These are phyloP conservation scores for Esteya vermicola DNA, from an alignment of 2,329 filamentous ascomycete species.

Conservation along the genomic window DNA sequence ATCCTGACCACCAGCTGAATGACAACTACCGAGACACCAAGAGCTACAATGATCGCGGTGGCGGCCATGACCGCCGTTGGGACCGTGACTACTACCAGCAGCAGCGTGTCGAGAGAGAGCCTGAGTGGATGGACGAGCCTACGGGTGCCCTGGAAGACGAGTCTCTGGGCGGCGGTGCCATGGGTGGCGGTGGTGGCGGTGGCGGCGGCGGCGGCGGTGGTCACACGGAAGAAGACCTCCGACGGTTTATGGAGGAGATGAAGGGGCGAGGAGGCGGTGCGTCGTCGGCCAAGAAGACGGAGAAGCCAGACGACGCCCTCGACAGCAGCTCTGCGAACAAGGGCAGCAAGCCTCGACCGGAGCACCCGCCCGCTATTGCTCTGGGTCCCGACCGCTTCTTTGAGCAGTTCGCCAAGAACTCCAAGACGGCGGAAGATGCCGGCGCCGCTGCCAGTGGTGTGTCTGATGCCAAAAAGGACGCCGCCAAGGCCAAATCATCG, in stretches of 20 bases:
- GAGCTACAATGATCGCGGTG: constrained; percentile 45
- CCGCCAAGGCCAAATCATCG: constrained; percentile 51
- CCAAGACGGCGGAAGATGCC: constrained; percentile 19
- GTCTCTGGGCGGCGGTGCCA: not conserved
- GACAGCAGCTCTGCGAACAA: constrained; percentile 34
- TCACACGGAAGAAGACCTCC: constrained; percentile 81
- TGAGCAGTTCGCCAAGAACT: constrained; percentile 21
- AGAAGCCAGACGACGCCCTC: constrained; percentile 13
- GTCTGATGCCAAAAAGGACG: constrained; percentile 34
- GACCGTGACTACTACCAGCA: constrained; percentile 26
- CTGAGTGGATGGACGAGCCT: constrained; percentile 72
- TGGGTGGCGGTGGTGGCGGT: not conserved
- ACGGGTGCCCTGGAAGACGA: not conserved
- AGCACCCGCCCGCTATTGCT: constrained; percentile 50
- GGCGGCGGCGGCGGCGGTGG: constrained; percentile 46
- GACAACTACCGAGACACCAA: constrained; percentile 25
- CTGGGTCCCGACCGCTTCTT: constrained; percentile 68
- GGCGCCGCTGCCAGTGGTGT: constrained; percentile 12
- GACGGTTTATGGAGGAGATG: constrained; percentile 89
- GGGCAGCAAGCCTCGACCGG: constrained; percentile 33
- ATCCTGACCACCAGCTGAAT: constrained; percentile 23
- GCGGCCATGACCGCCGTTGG: constrained; percentile 33
- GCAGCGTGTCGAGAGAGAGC: constrained; percentile 56
- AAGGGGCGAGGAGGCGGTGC: constrained; percentile 37
- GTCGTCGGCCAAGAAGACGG: constrained; percentile 18